A percentile compares a stretch with the other conserved stretches of the same genome.
phyloP scores from a whole-genome alignment of 2,329 filamentous ascomycete species.

The Fusarium xylarioides region DNA sequence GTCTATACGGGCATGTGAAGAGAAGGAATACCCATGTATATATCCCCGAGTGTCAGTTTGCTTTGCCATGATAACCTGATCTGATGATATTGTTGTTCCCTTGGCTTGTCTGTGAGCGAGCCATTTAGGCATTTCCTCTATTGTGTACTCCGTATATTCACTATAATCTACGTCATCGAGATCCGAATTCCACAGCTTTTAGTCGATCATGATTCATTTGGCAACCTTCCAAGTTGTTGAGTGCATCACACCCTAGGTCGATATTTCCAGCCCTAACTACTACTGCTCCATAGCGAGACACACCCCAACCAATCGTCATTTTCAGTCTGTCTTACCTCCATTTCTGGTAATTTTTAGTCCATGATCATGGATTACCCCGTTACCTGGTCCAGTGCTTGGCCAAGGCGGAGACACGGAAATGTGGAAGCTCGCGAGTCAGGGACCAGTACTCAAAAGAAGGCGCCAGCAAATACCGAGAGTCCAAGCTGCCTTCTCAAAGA shows the following conservation, averaged over 20 bases:
- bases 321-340: neutral
- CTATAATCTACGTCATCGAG: neutral
- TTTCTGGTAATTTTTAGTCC: neutral
- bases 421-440: slow-evolving; percentile 18
- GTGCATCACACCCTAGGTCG: neutral
- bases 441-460: neutral
- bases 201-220: neutral
- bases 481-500: neutral
- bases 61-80: neutral
- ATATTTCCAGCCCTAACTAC: neutral
- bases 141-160: neutral
- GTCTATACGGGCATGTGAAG: neutral
- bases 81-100: neutral
- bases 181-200: neutral
- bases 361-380: neutral
- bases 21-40: neutral
- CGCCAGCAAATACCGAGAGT: neutral
- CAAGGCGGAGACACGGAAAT: slow-evolving; percentile 7
- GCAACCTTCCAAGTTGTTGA: neutral
- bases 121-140: neutral
- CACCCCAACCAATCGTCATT: neutral
- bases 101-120: neutral
- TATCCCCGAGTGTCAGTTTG: neutral
- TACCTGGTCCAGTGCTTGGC: neutral
- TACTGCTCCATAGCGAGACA: neutral